Base-by-base conservation (phyloP, 306 rosid species). In the Hippophae rhamnoides region DNA sequence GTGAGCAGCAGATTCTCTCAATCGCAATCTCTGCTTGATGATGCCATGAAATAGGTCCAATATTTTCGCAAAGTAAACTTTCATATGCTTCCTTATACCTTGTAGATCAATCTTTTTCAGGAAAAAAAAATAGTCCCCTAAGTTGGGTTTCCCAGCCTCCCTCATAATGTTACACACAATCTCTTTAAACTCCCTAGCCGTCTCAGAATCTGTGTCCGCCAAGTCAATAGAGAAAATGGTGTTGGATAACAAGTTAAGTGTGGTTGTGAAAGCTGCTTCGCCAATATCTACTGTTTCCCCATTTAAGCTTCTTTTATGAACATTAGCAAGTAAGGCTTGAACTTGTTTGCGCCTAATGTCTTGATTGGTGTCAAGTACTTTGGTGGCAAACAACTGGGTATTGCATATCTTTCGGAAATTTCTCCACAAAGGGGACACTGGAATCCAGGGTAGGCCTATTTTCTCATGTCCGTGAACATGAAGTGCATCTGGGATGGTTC, bases 161-260 rank as follows among this genome's bases (percentile, higher is more conserved):
- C 56, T 55, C 76, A 72, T 43, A 3, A 79, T 61, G 25, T 63
- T 64, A 6, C 64, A 48, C 41, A 67, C 64, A 0, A 63, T 11
- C 45, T 79, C 72, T 68, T 52, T 67, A 25, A 78, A 78, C 64
- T 69, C 71, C 40, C 41, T 58, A 2, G 75, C 66, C 62, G 63
- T 42, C 13, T 62, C 70, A 7, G 81, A 75, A 43, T n/a, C 54
- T 1, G 70, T 67, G 62, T 72, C 67, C 0, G 69, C 81, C 14
- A 78, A 50, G 41, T 82, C 79, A 7, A 54, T 41, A 0, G 87
- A 78, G 52, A 69, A 82, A 10, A 78, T 57, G 1, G 79, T 78
- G 61, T 67, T 75, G 0, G 79, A 78, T 23, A 78, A n/a, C 43
- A 74, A 26, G 43, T 75, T 75, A 11, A 78, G 51, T 6, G 63